Base-by-base conservation (phyloP, 257 asterid species). In the Handroanthus guayacan region DNA sequence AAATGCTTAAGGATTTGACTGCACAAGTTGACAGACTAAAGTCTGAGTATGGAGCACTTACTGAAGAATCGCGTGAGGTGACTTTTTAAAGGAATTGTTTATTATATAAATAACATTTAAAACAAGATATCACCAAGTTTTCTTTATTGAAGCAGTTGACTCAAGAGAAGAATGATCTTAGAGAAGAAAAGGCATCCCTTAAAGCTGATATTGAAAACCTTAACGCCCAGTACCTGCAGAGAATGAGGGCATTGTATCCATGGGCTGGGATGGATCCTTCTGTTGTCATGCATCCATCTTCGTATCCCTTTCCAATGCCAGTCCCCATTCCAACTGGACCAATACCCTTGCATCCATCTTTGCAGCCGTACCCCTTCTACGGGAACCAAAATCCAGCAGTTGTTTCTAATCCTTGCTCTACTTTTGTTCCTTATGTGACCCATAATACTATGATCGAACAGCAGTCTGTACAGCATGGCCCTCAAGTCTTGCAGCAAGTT, bases 41-140 rank as follows among this genome's bases (percentile, higher is more conserved):
- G 80, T 82, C 97, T 25, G 99, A 96, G 86, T 87, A 89, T 68
- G 76, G 90, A 47, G 74, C 92, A 36, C 96, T 93, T 65, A 88
- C 90, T 38, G 99, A 96, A 71, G 98, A 96, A 86, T 89, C 94
- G 69, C 96, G 92, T 13, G 99, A 96, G 98, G 99, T 95, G 82
- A 77, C 69, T 52, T 39, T 51, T 66, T 61, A 20, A 39, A 20
- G 20, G 10, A 44, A 16, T 12, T 56, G 25, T 56, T 44, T 14
- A 2, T 73, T 25, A 54, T 65, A 74, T 5, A 10, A 38, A 61
- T 69, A 76, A 68, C 71, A 34, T 74, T 81, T 16, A 20, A 61
- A 58, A 61, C 75, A 58, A 71, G 69, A 67, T 79, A 71, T 83
- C 43, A 69, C 80, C 58, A 39, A 56, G 51, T 31, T 57, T 74